Base-by-base conservation (phyloP, 2,329 filamentous ascomycete genomes). In the Colletotrichum phormii region DNA sequence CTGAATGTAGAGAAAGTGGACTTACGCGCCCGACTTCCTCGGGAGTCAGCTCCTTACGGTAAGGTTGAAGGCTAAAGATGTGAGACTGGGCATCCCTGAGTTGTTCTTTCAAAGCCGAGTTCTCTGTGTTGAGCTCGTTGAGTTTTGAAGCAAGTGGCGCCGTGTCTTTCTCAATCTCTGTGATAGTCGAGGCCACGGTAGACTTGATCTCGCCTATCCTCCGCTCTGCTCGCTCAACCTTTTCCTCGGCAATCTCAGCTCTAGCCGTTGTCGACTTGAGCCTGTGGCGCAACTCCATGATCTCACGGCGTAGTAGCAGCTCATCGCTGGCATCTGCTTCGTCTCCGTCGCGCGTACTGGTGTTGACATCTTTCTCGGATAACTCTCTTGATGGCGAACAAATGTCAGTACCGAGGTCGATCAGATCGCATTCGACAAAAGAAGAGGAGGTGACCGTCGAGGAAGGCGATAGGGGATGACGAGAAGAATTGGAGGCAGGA, bases 61-160 rank as follows among this genome's bases (percentile, higher is more conserved):
- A 85, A 7, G 83, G 82, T 65, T 84, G 82, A 4, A 85, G 79
- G 15, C 80, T 82, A 67, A 85, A 83, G 60, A 84, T 84, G 65
- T 84, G 83, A 7, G 81, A 82, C 57, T 82, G 79, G 1, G 80
- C 79, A 46, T 83, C 81, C 35, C 78, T 78, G 7, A 84, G 76
- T 37, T 80, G 79, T 29, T 80, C 78, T 64, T 77, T 77, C 8
- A 84, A 67, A 0, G 69, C 64, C 5, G 64, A 67, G 49, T 81
- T 82, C 74, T 84, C 79, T 2, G 75, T 68, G 26, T 74, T 71
- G 8, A 81, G 71, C 33, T 73, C 74, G 51, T 75, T 65, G n/a
- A 78, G 59, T 18, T 76, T 75, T 31, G 62, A 73, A 4, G 71
- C 74, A n/a, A 78, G 65, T 1, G 71, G 65, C 51, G 78, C 77